Evolutionary conservation across 495 filamentous ascomycete genomes (phyloP).

Genomic region (Bryoglossum gracile): DNA sequence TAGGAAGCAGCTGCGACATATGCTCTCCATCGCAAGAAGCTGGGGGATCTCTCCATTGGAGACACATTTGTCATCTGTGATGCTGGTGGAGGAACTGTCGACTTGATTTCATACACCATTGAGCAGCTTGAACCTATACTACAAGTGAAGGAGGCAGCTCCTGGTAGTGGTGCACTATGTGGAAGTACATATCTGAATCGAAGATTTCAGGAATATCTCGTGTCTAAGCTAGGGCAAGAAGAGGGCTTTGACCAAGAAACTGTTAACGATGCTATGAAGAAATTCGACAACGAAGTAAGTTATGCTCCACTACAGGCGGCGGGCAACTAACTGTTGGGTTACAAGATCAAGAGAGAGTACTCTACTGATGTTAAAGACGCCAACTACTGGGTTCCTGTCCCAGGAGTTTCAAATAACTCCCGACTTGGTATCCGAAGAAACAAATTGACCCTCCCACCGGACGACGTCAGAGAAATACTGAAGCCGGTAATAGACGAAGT

Average conservation of each 20-base stretch:
- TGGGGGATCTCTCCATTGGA: constrained; percentile 9
- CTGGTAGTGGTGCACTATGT: constrained; percentile 46
- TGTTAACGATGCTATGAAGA: constrained; percentile 29
- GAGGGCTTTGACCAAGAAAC: constrained; percentile 32
- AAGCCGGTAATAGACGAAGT: constrained; percentile 52
- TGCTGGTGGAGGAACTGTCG: too few relatives aligned
- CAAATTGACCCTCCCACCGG: constrained; percentile 25
- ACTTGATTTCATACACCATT: constrained; percentile 45
- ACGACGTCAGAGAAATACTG: constrained; percentile 44
- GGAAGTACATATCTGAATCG: constrained; percentile 48
- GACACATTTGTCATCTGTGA: constrained; percentile 42
- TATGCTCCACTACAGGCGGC: neutral
- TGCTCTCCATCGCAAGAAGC: constrained; percentile 33
- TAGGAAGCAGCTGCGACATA: constrained; percentile 49
- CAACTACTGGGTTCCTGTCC: constrained; percentile 29
- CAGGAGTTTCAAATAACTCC: constrained; percentile 25
- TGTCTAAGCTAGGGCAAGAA: constrained; percentile 26
- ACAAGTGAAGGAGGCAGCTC: constrained; percentile 39
- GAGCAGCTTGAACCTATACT: constrained; percentile 39
- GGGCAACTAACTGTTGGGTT: neutral
- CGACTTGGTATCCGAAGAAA: constrained; percentile 26
- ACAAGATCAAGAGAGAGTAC: constrained; percentile 28
- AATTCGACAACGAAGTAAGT: constrained; percentile 29
- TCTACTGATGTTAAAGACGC: constrained; percentile 24
- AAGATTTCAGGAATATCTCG: constrained; percentile 40